phyloP scores from a whole-genome alignment of 2,329 filamentous ascomycete genomes.

The Fusarium sp. region DNA sequence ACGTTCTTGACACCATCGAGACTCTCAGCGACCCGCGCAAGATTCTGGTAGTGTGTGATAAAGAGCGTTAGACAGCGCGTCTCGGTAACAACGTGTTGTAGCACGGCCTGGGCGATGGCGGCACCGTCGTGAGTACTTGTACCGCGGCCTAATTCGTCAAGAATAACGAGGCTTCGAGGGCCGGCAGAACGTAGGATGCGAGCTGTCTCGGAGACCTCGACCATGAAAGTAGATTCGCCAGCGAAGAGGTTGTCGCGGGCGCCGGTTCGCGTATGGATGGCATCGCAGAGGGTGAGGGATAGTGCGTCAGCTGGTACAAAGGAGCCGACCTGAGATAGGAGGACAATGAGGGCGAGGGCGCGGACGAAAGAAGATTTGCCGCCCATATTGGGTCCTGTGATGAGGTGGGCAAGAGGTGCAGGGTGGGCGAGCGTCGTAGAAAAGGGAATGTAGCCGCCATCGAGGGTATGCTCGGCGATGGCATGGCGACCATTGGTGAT shows the following conservation, averaged over 20 bases:
- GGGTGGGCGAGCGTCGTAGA: constrained; percentile 75
- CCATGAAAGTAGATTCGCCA: constrained; percentile 97
- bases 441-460: constrained; percentile 91
- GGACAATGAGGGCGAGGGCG: constrained; percentile 86
- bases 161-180: constrained; percentile 82
- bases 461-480: constrained; percentile 91
- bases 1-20: constrained; percentile 82
- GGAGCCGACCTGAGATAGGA: constrained; percentile 94
- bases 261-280: constrained; percentile 94
- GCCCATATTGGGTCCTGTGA: constrained; percentile 99
- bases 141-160: constrained; percentile 93
- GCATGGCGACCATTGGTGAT: constrained; percentile 79
- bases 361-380: constrained; percentile 98
- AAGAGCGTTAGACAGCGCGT: constrained; percentile 85
- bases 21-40: constrained; percentile 74
- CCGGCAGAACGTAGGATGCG: constrained; percentile 91
- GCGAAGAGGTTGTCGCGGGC: constrained; percentile 96
- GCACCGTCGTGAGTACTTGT: constrained; percentile 96
- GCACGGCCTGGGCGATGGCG: constrained; percentile 91
- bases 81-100: constrained; percentile 82
- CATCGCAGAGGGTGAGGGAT: constrained; percentile 82
- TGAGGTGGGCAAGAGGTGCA: constrained; percentile 76
- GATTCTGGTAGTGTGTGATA: constrained; percentile 96
- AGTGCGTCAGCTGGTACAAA: constrained; percentile 86
- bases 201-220: constrained; percentile 91